Base-by-base conservation (phyloP, 2,329 filamentous ascomycete genomes). In the Monilinia fructicola region DNA sequence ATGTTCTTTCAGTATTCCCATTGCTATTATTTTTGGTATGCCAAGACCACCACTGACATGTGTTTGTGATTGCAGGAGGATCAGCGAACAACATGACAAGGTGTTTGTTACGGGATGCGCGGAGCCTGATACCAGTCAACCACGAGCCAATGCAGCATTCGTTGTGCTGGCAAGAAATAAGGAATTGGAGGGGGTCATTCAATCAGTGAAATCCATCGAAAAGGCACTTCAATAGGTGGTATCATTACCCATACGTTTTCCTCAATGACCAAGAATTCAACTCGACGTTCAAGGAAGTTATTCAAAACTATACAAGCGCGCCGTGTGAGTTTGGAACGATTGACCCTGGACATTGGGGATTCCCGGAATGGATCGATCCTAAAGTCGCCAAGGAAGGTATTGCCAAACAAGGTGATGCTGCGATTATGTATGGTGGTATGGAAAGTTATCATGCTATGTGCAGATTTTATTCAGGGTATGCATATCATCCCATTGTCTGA, bases 371-470 rank as follows among this genome's bases (percentile, higher is more conserved):
- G 95, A 91, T 95, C 63, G 93, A 99, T 77, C 86, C 88, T 72
- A 93, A 95, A 77, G 92, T 97, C 64, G 94, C 93, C 71, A 93
- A 93, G 80, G 95, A 99, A 79, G 94, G 94, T 68, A 96, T 99
- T 75, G 88, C 91, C 64, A 97, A 97, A 81, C 95, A 99, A 79
- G 95, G 95, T 71, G 95, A 99, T 78, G 89, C 89, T 61, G 95
- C 95, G 56, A 96, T 99, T 82, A 99, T 99, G 95, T 99, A 98
- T 77, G 95, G 95, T 78, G 95, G 95, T 56, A 90, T 99, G 84
- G 95, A 98, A 79, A 97, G 93, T 80, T 99, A 99, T 77, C 95
- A 99, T 76, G 90, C 96, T 79, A 99, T 99, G 95, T 99, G 95
- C 78, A 88, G 95, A 73, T 99, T 99, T 83, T 99, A 99, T 81